Conservation (phyloP, 768 basidiomycete species). For the Lactarius psammicola region DNA sequence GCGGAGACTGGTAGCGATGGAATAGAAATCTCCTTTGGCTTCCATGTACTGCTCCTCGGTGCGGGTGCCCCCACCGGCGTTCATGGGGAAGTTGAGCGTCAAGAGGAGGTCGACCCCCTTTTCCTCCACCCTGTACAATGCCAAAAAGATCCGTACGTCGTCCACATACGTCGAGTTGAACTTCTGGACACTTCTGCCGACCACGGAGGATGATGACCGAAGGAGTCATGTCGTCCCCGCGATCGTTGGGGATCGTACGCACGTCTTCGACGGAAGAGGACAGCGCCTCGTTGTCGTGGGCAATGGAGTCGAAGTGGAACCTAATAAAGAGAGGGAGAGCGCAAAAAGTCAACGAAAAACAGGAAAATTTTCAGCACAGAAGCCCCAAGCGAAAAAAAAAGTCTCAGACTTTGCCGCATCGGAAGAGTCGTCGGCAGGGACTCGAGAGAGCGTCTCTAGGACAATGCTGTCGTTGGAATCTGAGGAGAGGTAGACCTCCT, state of each 20-base stretch:
- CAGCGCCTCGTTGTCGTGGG: conserved; percentile 82
- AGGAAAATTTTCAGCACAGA: neutral
- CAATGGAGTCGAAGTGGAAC: conserved; percentile 87
- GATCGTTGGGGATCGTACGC: conserved; percentile 41
- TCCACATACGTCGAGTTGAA: conserved; percentile 65
- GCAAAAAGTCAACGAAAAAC: conserved; percentile 22
- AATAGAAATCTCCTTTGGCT: conserved; percentile 50
- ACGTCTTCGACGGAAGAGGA: conserved; percentile 47
- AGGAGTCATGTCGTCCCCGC: conserved; percentile 49
- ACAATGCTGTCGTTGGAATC: conserved; percentile 71
- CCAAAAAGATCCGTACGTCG: conserved; percentile 72
- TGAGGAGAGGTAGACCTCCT: conserved; percentile 86
- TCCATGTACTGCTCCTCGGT: conserved; percentile 38
- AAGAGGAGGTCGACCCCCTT: conserved; percentile 81
- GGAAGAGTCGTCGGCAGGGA: conserved; percentile 51
- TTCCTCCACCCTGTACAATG: conserved; percentile 70
- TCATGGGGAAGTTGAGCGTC: conserved; percentile 76
- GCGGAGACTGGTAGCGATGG: conserved; percentile 55
- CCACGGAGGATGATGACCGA: conserved; percentile 64
- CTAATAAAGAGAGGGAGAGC: conserved; percentile 43
- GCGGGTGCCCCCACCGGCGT: conserved; percentile 46
- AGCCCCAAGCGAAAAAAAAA: neutral
- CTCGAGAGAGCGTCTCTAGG: conserved; percentile 78
- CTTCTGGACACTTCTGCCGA: conserved; percentile 68
- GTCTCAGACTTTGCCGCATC: conserved; percentile 64